phyloP scores from a whole-genome alignment of 306 rosid species.

The Canavalia gladiata region DNA sequence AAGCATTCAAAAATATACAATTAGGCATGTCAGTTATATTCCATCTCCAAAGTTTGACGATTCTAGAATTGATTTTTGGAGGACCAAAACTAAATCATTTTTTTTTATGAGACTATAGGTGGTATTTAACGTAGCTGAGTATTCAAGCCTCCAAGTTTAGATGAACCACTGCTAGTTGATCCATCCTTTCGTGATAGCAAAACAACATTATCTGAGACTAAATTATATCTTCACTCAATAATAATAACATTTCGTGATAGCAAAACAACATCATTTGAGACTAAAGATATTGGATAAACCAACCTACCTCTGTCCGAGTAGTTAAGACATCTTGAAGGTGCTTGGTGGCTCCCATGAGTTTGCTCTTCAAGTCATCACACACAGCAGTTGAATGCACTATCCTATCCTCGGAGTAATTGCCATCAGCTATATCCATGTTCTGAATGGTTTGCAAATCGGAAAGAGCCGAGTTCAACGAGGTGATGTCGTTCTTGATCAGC shows the following conservation, averaged over 20 bases:
- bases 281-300: background rate
- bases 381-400: constrained; percentile 89
- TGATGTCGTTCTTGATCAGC: constrained; percentile 85
- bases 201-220: too few species aligned
- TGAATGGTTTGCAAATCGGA: constrained; percentile 86
- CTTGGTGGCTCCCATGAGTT: constrained; percentile 89
- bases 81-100: background rate
- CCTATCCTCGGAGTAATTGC: constrained; percentile 78
- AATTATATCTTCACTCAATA: background rate
- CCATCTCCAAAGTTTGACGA: background rate
- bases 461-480: constrained; percentile 80
- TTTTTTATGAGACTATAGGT: too few species aligned
- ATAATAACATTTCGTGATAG: too few species aligned
- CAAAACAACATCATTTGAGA: too few species aligned
- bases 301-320: constrained; percentile 93
- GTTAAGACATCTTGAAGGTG: constrained; percentile 86
- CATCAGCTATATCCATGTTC: constrained; percentile 76
- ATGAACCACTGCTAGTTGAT: too few species aligned
- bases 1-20: background rate
- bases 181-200: too few species aligned
- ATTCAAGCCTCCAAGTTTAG: too few species aligned
- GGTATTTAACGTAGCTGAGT: too few species aligned
- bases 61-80: background rate
- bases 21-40: background rate
- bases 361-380: constrained; percentile 85